Conservation (phyloP, 768 basidiomycete species). For the Megacollybia marginata region DNA sequence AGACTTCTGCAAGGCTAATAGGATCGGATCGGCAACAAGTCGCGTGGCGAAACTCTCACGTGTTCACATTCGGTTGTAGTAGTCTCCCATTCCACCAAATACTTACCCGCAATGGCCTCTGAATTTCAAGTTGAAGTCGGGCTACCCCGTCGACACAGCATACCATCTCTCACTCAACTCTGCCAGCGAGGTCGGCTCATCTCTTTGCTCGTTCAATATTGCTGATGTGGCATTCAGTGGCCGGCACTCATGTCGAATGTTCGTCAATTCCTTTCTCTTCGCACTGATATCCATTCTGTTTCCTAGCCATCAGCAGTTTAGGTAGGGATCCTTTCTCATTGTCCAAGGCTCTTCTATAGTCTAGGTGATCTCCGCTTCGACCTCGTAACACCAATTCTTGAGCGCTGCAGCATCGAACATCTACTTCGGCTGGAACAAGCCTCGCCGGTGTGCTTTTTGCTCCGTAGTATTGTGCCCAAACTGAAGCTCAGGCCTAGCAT, state of each 20-base stretch:
- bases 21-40: too few species aligned
- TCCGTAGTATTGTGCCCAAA: neutral
- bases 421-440: slow-evolving; percentile 60
- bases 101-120: too few species aligned
- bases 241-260: slow-evolving; percentile 56
- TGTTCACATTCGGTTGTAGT: too few species aligned
- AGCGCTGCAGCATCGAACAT: slow-evolving; percentile 65
- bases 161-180: slow-evolving; percentile 58
- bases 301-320: slow-evolving; percentile 54
- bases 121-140: too few species aligned
- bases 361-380: slow-evolving; percentile 48
- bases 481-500: slow-evolving; percentile 28
- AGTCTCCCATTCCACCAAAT: too few species aligned
- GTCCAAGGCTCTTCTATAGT: too few species aligned
- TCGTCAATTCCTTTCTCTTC: slow-evolving; percentile 14
- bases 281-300: neutral
- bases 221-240: slow-evolving; percentile 33
- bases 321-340: slow-evolving; percentile 20
- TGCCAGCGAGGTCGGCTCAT: slow-evolving; percentile 63
- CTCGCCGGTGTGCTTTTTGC: slow-evolving; percentile 49
- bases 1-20: too few species aligned
- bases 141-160: too few species aligned
- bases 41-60: too few species aligned
- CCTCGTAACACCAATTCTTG: slow-evolving; percentile 66
- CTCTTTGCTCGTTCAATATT: slow-evolving; percentile 5